Evolutionary conservation across 2,329 filamentous ascomycete species (phyloP), one percentile per base, ranked within the genome.

Genomic region (Ceratocystis variospora): DNA sequence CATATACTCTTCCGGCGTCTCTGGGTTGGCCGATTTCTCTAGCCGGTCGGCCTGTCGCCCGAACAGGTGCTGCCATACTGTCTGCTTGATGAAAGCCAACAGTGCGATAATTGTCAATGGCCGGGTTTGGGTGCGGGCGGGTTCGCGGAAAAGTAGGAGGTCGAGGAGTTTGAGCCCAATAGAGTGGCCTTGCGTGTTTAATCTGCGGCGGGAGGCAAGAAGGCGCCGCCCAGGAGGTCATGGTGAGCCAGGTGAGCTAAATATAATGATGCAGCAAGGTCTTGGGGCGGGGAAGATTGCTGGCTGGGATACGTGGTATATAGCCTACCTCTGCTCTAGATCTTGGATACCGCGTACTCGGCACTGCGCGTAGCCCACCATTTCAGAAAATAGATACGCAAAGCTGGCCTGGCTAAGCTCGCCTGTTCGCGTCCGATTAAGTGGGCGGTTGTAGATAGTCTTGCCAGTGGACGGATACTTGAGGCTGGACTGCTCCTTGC

Each of bases 1-100:
- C 93, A 99, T 97, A 80, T 97, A 99, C 79, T 97, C 93, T 71
- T 94, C 90, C 7, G 90, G 87, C 64, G 91, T 93, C 64, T 87
- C 84, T 7, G 89, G 87, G 72, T 89, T 87, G 65, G 86, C 86
- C 68, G 86, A 90, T 77, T 94, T 92, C 78, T 99, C 94, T 67
- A 99, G 85, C 19, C 90, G 88, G 77, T 97, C 93, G 33, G 94
- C 94, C 66, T 92, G 87, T 1, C 93, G 88, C 46, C 85, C 86
- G 76, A 99, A 99, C 62, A 99, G 87, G 76, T 96, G 89, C 70
- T 88, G 86, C 89, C 93, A 99, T 66, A 96, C 81, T 66, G 87
- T 88, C 69, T 91, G 90, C 75, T 95, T 94, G 75, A 99, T 94
- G 76, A 97, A 91, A 77, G 96, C 93, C 55, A 99, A 86, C 31